Conservation (phyloP, 208 protist species). For the Acanthamoeba triangularis region DNA sequence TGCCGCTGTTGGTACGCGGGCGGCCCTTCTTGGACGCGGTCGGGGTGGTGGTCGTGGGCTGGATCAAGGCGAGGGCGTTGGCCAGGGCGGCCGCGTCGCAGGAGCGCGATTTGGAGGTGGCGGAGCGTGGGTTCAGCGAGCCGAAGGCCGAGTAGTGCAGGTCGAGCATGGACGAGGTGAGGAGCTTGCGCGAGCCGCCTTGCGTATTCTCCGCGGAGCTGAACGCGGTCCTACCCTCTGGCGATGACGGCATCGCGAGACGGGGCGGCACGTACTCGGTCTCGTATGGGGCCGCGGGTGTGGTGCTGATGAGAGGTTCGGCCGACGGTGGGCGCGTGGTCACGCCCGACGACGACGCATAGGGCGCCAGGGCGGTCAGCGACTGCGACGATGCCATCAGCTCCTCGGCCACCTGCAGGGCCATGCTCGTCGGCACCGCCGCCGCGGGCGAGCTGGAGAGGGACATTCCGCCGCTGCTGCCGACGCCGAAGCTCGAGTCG, state of each 20-base stretch:
- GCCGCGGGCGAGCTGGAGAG: not conserved
- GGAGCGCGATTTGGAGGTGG: not conserved
- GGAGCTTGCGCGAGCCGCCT: no score
- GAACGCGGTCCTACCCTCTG: no score
- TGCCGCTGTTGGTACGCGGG: not conserved
- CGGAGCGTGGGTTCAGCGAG: not conserved
- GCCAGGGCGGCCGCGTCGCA: constrained; percentile 25
- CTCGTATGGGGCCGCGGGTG: no score
- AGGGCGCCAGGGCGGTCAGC: not conserved
- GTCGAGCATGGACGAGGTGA: not conserved
- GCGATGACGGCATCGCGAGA: no score
- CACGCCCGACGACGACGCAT: constrained; percentile 12
- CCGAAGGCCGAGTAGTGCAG: not conserved
- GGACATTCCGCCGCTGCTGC: not conserved
- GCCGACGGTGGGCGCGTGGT: not conserved
- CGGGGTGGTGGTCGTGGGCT: no score
- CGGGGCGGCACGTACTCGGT: no score
- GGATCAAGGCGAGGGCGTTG: not conserved
- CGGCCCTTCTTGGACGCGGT: not conserved
- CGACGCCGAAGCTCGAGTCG: not conserved
- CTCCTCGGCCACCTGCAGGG: not conserved
- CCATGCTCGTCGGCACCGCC: not conserved
- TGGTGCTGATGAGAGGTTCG: no score
- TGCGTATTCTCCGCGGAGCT: no score
- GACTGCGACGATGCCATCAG: not conserved